Base-by-base conservation (phyloP, 2,329 filamentous ascomycete genomes). In the Penicillium fuscoglaucum region DNA sequence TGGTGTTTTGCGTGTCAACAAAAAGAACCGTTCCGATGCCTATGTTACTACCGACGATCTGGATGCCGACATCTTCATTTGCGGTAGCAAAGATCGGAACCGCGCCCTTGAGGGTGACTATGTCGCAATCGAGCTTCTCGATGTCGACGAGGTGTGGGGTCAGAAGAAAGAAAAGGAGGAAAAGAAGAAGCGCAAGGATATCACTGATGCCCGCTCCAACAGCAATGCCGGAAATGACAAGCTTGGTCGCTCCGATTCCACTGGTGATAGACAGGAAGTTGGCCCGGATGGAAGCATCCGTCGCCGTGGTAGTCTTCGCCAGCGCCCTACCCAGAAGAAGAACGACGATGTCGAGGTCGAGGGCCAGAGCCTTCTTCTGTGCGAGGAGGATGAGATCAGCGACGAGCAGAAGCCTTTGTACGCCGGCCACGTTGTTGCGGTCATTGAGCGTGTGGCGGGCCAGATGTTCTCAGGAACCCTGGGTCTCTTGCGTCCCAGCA, bases 121-220 rank as follows among this genome's bases (percentile, higher is more conserved):
- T 55, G 95, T 99, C 58, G 95, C 95, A 33, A 87, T 99, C 54
- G 95, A 99, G 78, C 87, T 99, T 47, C 87, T 99, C 52, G 93
- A 99, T 71, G 95, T 99, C 8, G 95, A 98, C 73, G 95, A 99
- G 73, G 95, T 99, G 3, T 99, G 95, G 95, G 87, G 89, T 26
- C 95, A 99, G 81, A 99, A 99, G 83, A 91, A 92, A 57, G 95
- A 99, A 77, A 99, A 99, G 76, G 95, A 99, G 79, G 95, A 99
- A 76, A 99, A 99, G 85, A 99, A 99, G 86, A 99, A 98, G 82
- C 90, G 95, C 76, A 99, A 99, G 83, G 95, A 99, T 72, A 96
- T 97, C 59, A 96, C 92, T 35, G 95, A 98, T 73, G 93, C 91
- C 59, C 88, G 93, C 64, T 86, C 86, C 65, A 89, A 89, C 62